Base-by-base conservation (phyloP, 306 rosid species). In the Vicia sativa region DNA sequence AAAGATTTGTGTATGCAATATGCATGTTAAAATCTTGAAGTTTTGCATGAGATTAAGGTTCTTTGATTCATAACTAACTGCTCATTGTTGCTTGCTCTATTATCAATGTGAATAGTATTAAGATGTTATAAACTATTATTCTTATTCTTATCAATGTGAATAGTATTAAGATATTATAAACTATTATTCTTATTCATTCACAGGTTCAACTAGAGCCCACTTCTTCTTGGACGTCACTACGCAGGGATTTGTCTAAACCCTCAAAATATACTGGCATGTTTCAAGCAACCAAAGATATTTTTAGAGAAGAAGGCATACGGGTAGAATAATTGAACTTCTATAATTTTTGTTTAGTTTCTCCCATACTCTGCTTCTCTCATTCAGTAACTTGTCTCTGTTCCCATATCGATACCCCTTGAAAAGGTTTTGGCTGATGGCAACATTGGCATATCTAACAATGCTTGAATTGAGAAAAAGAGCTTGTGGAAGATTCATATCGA, bases 151-250 rank as follows among this genome's bases (percentile, higher is more conserved):
- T 61, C 19, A 58, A 34, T 37, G 62, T 43, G 28, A 52, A 62
- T 38, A 45, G 21, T 74, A 55, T 55, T 55, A 61, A 37, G 57
- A 71, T 77, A 52, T 71, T 69, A 71, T 50, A 73, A 67, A 31
- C 7, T 41, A 50, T 23, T 67, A 53, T 44, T 39, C 62, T 11
- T 45, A 65, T 82, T 71, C 62, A 63, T 62, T 80, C 65, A 50
- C 76, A 90, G 99, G 99, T 90, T 79, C 99, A 93, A 75, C 84
- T 93, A 62, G 99, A 93, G 77, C 99, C 99, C 35, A 90, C 97
- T 28, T 58, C 97, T 54, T 77, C 89, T 9, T 90, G 99, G 99
- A 70, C 74, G 54, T 67, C 72, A 75, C 74, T 80, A 19, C 87
- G 77, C 41, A 85, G 65, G 81, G 83, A 69, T 74, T 67, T 84